Conservation (phyloP, 2,329 filamentous ascomycete genomes). For the Calonectria fujianensis region DNA sequence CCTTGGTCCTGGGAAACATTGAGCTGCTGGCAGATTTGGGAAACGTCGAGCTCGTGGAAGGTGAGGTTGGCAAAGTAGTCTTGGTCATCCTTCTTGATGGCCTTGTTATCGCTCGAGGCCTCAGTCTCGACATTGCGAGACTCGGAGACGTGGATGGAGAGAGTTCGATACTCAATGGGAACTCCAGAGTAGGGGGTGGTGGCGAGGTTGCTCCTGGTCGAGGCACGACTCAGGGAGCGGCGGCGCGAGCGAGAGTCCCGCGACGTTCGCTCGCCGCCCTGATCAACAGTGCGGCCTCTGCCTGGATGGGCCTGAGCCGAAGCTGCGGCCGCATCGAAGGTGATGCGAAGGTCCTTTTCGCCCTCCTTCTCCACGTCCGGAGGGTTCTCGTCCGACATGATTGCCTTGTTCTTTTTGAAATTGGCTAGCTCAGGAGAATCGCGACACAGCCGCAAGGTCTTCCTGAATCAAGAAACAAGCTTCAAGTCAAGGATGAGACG, state of each 20-base stretch:
- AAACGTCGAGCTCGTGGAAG: constrained; percentile 60
- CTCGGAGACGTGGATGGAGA: constrained; percentile 64
- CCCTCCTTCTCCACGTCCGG: constrained; percentile 23
- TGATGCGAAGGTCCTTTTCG: constrained; percentile 29
- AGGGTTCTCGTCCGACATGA: constrained; percentile 27
- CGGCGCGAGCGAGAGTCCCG: constrained; percentile 49
- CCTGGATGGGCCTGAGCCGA: background rate
- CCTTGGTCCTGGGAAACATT: constrained; percentile 60
- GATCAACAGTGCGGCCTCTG: constrained; percentile 16
- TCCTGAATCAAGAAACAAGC: constrained; percentile 15
- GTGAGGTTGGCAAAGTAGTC: constrained; percentile 66
- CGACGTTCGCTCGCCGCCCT: constrained; percentile 6
- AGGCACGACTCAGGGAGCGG: constrained; percentile 48
- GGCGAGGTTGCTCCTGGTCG: constrained; percentile 48
- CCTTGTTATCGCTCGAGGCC: constrained; percentile 37
- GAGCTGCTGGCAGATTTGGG: constrained; percentile 63
- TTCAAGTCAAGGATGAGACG: background rate
- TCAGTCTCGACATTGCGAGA: constrained; percentile 56
- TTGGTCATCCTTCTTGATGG: constrained; percentile 59
- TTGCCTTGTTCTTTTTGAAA: constrained; percentile 3
- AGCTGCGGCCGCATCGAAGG: constrained; percentile 4
- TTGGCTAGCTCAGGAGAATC: background rate
- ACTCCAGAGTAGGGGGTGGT: constrained; percentile 60
- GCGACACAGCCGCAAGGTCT: constrained; percentile 20
- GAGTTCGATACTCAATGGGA: constrained; percentile 64